Conservation (phyloP, 75 land plant species). For the Picea glauca region DNA sequence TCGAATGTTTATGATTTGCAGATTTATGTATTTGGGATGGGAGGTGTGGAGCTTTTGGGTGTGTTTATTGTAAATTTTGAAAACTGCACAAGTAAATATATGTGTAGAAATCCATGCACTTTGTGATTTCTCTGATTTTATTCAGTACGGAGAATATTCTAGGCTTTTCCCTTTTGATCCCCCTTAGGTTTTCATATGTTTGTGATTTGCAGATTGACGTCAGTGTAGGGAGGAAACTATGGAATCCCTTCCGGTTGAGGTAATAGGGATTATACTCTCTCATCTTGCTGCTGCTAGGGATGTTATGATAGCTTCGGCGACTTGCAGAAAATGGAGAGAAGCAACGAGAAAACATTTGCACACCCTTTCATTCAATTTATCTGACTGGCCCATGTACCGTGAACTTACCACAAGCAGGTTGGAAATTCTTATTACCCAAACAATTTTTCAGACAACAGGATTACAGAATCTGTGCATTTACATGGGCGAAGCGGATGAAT, state of each 20-base stretch:
- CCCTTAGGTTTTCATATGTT: neutral
- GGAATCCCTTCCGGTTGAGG: slow-evolving; percentile 84
- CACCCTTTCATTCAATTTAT: slow-evolving; percentile 47
- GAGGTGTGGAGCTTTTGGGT: neutral
- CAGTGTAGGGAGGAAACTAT: slow-evolving; percentile 12
- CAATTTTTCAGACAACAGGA: slow-evolving; percentile 71
- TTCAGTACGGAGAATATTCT: neutral
- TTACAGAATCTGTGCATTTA: slow-evolving; percentile 54
- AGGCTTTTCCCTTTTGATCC: neutral
- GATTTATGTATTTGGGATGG: neutral
- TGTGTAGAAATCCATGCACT: neutral
- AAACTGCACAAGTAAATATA: neutral
- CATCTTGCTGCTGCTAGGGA: slow-evolving; percentile 68
- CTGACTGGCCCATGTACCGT: slow-evolving; percentile 60
- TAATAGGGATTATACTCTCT: slow-evolving; percentile 80
- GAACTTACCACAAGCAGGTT: slow-evolving; percentile 43
- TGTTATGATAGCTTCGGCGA: slow-evolving; percentile 73
- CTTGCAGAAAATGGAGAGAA: slow-evolving; percentile 73
- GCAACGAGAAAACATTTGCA: slow-evolving; percentile 68
- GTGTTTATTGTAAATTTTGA: neutral
- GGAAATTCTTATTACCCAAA: slow-evolving; percentile 79
- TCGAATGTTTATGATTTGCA: neutral
- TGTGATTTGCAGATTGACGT: neutral
- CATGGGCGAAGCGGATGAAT: slow-evolving; percentile 60
- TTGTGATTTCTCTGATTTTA: slow-evolving; percentile 1